Evolutionary conservation across 2,329 filamentous ascomycete genomes (phyloP).

Genomic region (Didymella keratinophila): DNA sequence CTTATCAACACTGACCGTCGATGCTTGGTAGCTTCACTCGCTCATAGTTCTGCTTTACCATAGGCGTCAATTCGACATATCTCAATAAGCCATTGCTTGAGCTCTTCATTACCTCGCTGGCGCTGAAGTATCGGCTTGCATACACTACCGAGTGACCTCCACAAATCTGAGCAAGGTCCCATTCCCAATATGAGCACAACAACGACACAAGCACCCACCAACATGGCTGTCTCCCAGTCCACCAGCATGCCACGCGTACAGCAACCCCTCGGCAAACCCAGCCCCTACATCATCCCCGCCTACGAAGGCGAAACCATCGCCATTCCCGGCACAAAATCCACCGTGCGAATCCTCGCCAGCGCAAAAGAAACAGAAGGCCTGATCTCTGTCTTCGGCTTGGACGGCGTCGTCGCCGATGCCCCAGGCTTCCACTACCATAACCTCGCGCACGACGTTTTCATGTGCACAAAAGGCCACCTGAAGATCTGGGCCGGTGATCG

Average conservation of each 20-base stretch:
- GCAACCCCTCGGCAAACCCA: slow-evolving; percentile 20
- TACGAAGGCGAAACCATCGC: slow-evolving; percentile 28
- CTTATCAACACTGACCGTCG: not conserved
- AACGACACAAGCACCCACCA: slow-evolving; percentile 4
- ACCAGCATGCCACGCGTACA: slow-evolving; percentile 18
- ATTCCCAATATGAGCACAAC: slow-evolving; percentile 3
- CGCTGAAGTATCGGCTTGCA: not conserved
- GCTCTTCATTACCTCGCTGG: not conserved
- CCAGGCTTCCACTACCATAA: slow-evolving; percentile 35
- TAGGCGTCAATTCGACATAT: not conserved
- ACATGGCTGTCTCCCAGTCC: slow-evolving; percentile 9
- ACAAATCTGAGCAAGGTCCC: not conserved
- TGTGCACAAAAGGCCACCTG: slow-evolving; percentile 30
- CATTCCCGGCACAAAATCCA: slow-evolving; percentile 28
- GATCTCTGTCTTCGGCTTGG: slow-evolving; percentile 30
- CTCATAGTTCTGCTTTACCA: not conserved
- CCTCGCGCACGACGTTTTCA: slow-evolving; percentile 32
- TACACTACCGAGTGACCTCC: not conserved
- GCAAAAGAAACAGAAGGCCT: slow-evolving; percentile 27
- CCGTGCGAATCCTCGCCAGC: slow-evolving; percentile 29
- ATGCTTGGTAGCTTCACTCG: no score
- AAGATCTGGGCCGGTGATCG: slow-evolving; percentile 30
- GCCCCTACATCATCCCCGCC: slow-evolving; percentile 28
- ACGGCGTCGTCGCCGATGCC: slow-evolving; percentile 28
- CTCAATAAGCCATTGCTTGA: not conserved